These are phyloP conservation scores for Aegilops tauschii DNA, from an alignment of 176 grass and related monocot genomes.

Conservation along the genomic window DNA sequence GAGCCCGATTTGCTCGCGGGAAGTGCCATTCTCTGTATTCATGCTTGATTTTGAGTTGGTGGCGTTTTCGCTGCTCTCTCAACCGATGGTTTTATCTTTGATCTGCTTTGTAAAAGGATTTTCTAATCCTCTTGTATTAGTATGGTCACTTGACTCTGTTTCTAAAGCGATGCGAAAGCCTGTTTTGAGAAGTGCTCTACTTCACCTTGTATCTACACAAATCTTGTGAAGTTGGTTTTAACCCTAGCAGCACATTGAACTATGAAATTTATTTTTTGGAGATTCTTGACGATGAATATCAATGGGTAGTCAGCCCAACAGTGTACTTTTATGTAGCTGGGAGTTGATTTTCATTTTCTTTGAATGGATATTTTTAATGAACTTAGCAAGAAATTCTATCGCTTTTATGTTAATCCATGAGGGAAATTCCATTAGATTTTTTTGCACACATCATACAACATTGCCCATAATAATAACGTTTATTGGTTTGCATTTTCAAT, in stretches of 20 bases:
- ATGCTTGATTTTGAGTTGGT: too few species aligned
- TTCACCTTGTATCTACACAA: conserved; percentile 46
- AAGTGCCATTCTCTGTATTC: too few species aligned
- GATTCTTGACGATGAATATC: neutral
- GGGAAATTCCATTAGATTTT: neutral
- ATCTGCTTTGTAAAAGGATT: too few species aligned
- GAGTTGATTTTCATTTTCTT: conserved; percentile 2
- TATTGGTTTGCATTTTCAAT: neutral
- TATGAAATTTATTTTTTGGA: neutral
- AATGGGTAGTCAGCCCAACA: neutral
- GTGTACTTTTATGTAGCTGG: neutral
- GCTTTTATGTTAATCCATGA: neutral
- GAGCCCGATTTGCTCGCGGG: too few species aligned
- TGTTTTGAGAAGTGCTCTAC: too few species aligned
- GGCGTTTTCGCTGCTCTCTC: too few species aligned
- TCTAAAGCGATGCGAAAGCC: too few species aligned
- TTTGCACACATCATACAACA: neutral
- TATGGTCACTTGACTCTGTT: too few species aligned
- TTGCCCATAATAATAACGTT: neutral
- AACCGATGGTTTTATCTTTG: too few species aligned
- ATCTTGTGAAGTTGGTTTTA: conserved; percentile 50
- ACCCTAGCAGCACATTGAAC: neutral
- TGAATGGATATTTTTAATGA: neutral
- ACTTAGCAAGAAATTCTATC: neutral
- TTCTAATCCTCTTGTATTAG: too few species aligned